Evolutionary conservation across 2,329 filamentous ascomycete species (phyloP), one percentile per base, ranked within the genome.

Genomic region (Fusarium sp.): DNA sequence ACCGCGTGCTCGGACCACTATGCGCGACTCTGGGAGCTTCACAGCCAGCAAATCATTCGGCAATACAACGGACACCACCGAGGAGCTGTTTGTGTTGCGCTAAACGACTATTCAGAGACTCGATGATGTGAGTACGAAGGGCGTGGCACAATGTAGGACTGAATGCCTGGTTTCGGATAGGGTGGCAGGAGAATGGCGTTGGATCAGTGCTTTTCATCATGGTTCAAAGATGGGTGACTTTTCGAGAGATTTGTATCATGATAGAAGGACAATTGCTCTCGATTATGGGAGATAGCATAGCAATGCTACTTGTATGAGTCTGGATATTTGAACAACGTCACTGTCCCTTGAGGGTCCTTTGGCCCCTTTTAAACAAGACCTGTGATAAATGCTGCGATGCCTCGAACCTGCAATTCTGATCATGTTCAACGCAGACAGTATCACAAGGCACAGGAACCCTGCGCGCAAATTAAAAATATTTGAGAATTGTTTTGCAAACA

Each of bases 11-110:
- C 92, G 43, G 95, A 98, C 78, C 95, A 98, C 79, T 98, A 97
- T 78, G 95, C 95, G 3, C 88, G 95, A 16, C 83, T 98, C 60
- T 98, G 95, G 95, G 95, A 98, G 83, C 84, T 98, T 69, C 85
- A 88, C 69, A 94, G 91, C 72, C 94, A 97, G 80, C 91, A 91
- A 75, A 95, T 98, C 71, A 98, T 98, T 74, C 88, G 95, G 48
- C 95, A 98, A 83, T 98, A 98, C 79, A 97, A 97, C 78, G 95
- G 95, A 7, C 95, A 98, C 78, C 95, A 98, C 78, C 88, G 95
- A 37, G 95, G 95, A 44, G 94, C 94, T 5, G 94, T 97, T 0
- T 97, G 95, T 77, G 95, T 98, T 39, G 95, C 95, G 13, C 84
- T 98, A 70, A 98, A 98, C 79, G 95, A 98, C 78, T 94, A 94